Conservation (phyloP, 2,329 filamentous ascomycete genomes). For the Sarocladium brachiariae region DNA sequence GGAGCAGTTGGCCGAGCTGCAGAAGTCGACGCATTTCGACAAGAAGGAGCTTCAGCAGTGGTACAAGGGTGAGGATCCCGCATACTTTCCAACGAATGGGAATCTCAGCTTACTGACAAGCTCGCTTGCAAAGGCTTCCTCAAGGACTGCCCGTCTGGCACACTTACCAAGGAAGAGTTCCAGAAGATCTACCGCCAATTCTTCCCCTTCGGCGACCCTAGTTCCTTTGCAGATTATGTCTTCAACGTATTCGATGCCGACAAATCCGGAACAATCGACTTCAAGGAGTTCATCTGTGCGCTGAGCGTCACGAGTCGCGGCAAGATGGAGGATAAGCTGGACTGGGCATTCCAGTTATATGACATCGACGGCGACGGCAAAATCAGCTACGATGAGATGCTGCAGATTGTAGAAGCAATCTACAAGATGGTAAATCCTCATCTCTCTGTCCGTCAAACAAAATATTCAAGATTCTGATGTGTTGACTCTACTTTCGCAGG, state of each 20-base stretch:
- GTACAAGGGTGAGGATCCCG: slow-evolving; percentile 79
- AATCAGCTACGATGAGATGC: slow-evolving; percentile 98
- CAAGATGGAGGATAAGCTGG: slow-evolving; percentile 98
- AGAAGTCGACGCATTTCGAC: slow-evolving; percentile 96
- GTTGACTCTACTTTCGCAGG: slow-evolving; percentile 44
- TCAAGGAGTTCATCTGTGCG: slow-evolving; percentile 99
- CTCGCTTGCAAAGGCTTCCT: slow-evolving; percentile 64
- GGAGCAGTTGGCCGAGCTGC: slow-evolving; percentile 89
- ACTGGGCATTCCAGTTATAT: slow-evolving; percentile 99
- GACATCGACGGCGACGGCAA: slow-evolving; percentile 98
- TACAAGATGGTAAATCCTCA: slow-evolving; percentile 83
- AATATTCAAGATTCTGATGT: too few relatives aligned
- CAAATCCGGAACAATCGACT: slow-evolving; percentile 95
- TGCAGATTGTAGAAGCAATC: slow-evolving; percentile 96
- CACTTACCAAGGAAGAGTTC: slow-evolving; percentile 96
- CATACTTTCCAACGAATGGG: slow-evolving; percentile 4
- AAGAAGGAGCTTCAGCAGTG: slow-evolving; percentile 99
- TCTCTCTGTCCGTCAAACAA: background rate
- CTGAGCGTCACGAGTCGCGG: slow-evolving; percentile 93
- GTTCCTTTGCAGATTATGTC: slow-evolving; percentile 95
- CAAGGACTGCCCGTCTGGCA: slow-evolving; percentile 95
- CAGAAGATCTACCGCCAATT: slow-evolving; percentile 99
- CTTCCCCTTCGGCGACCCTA: slow-evolving; percentile 97
- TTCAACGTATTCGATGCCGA: slow-evolving; percentile 99
- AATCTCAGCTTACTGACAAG: background rate